Evolutionary conservation across 2,329 filamentous ascomycete species (phyloP).

Genomic region (Ceratocystis smalleyi): DNA sequence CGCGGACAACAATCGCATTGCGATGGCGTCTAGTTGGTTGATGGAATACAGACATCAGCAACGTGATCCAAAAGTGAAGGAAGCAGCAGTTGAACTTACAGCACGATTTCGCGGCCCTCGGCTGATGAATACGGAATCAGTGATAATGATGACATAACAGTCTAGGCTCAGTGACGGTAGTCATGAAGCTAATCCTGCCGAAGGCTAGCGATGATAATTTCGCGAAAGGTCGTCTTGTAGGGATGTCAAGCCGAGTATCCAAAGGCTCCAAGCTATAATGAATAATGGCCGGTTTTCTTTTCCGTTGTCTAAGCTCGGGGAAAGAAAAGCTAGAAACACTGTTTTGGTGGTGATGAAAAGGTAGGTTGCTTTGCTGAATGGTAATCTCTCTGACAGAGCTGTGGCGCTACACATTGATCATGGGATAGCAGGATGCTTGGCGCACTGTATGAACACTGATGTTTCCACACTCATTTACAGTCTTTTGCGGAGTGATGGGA

Average conservation of each 20-base stretch:
- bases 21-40: constrained; percentile 56
- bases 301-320: background rate
- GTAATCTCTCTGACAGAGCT: background rate
- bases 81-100: constrained; percentile 41
- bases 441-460: background rate
- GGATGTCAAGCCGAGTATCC: background rate
- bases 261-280: background rate
- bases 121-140: constrained; percentile 60
- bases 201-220: background rate
- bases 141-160: constrained; percentile 36
- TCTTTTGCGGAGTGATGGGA: background rate
- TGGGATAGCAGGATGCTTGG: background rate
- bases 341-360: background rate
- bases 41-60: background rate
- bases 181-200: background rate
- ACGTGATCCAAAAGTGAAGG: background rate
- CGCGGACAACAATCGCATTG: constrained; percentile 82
- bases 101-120: constrained; percentile 62
- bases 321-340: background rate
- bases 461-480: background rate
- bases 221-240: background rate
- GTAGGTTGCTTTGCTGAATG: background rate
- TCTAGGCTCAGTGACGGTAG: background rate
- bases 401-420: background rate
- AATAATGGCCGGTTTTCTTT: background rate